phyloP scores from a whole-genome alignment of 2,329 filamentous ascomycete species.

The Aureobasidium mangrovei region DNA sequence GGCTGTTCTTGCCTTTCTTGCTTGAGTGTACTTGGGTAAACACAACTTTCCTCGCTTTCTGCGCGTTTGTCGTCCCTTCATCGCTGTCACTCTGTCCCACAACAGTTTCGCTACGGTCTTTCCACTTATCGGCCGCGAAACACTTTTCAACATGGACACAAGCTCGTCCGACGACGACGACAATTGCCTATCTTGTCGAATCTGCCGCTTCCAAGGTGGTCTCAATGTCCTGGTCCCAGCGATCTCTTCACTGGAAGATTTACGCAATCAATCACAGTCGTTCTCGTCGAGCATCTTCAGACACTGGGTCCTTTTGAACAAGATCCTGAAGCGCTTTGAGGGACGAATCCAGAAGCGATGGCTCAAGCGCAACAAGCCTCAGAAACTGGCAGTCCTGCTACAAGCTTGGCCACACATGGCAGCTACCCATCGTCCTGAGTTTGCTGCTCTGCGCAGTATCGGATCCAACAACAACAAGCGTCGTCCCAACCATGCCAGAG shows the following conservation, averaged over 20 bases:
- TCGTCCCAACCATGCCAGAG: constrained; percentile 15
- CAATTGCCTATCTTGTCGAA: constrained; percentile 1
- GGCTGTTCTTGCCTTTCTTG: no score
- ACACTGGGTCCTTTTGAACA: constrained; percentile 29
- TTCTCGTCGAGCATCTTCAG: constrained; percentile 28
- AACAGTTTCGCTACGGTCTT: no score
- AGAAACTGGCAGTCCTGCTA: constrained; percentile 40
- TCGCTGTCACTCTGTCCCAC: no score
- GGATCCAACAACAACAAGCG: constrained; percentile 18
- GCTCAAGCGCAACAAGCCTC: constrained; percentile 43
- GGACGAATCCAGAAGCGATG: constrained; percentile 45
- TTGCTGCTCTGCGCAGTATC: constrained; percentile 27
- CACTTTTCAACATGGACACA: neutral
- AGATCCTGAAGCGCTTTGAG: constrained; percentile 44
- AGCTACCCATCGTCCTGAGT: constrained; percentile 44
- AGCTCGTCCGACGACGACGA: constrained; percentile 5
- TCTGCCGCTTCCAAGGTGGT: constrained; percentile 14
- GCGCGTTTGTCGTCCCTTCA: no score
- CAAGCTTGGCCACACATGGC: constrained; percentile 45
- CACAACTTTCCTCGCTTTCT: no score
- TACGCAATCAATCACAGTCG: constrained; percentile 18
- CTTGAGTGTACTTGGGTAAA: no score
- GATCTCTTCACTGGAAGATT: constrained; percentile 15
- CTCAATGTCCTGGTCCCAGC: constrained; percentile 19
- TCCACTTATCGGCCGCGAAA: no score